Conservation (phyloP, 495 filamentous ascomycete species). For the Daldinia caldariorum region DNA sequence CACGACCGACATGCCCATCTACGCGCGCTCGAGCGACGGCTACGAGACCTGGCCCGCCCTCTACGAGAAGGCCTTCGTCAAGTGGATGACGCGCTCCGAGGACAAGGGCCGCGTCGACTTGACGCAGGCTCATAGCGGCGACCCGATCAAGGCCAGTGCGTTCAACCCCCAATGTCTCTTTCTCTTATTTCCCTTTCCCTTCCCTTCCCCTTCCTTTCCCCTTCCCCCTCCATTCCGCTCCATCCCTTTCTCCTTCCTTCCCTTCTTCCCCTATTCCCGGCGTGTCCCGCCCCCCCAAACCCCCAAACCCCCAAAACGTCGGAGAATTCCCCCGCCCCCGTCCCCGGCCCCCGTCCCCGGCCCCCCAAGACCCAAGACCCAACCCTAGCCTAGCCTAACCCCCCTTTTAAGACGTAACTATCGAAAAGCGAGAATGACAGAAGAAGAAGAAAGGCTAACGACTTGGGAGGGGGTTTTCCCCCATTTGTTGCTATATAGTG, state of each 20-base stretch:
- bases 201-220: background rate
- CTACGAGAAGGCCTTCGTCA: conserved; percentile 56
- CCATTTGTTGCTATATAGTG: conserved; percentile 13
- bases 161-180: background rate
- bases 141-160: conserved; percentile 50
- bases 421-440: background rate
- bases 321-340: background rate
- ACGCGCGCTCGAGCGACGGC: conserved; percentile 49
- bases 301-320: too few relatives aligned
- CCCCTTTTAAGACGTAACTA: background rate
- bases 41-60: conserved; percentile 52
- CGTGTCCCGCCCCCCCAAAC: too few relatives aligned
- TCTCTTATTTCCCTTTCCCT: background rate
- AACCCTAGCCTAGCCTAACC: background rate
- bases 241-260: too few relatives aligned
- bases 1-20: conserved; percentile 48
- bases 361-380: background rate
- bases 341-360: too few relatives aligned
- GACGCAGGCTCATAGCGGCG: conserved; percentile 47
- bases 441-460: too few relatives aligned
- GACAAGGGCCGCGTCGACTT: conserved; percentile 46
- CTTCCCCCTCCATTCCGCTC: background rate
- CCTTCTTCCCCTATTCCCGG: too few relatives aligned
- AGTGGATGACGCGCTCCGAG: conserved; percentile 44
- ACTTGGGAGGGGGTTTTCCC: background rate